Evolutionary conservation across 2,329 filamentous ascomycete genomes (phyloP).

Genomic region (Fusarium sp.): DNA sequence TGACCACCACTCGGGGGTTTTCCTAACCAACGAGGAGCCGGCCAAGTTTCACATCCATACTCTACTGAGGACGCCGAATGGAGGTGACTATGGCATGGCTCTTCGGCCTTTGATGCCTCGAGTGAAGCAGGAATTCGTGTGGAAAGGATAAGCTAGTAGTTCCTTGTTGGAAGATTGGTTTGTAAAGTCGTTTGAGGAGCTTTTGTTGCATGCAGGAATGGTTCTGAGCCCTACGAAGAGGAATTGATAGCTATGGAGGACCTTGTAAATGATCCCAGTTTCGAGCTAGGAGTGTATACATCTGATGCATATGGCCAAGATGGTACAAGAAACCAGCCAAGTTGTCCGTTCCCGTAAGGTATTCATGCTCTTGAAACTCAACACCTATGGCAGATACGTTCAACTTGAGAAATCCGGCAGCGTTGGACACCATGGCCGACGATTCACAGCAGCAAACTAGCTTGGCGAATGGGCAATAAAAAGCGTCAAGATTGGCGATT

Average conservation of each 20-base stretch:
- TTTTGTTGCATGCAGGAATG: neutral
- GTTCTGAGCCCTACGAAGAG: neutral
- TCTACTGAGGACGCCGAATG: constrained; percentile 77
- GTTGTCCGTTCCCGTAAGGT: neutral
- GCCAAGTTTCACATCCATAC: constrained; percentile 79
- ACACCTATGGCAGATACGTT: neutral
- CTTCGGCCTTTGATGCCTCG: constrained; percentile 54
- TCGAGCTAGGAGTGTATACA: neutral
- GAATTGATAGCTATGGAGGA: neutral
- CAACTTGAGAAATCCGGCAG: too few relatives aligned
- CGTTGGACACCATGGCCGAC: too few relatives aligned
- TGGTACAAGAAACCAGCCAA: neutral
- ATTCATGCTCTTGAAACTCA: too few relatives aligned
- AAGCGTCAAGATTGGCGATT: too few relatives aligned
- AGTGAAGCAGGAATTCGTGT: constrained; percentile 42
- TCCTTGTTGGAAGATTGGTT: neutral
- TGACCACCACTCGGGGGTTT: constrained; percentile 84
- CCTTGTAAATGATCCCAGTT: neutral
- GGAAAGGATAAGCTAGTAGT: constrained; percentile 9
- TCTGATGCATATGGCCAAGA: neutral
- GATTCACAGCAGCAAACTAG: too few relatives aligned
- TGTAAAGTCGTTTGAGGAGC: neutral
- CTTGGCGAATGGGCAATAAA: too few relatives aligned
- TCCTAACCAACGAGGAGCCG: constrained; percentile 78
- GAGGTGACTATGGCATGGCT: constrained; percentile 78